phyloP scores from a whole-genome alignment of 2,329 filamentous ascomycete genomes.

The Fusarium veterinarium region DNA sequence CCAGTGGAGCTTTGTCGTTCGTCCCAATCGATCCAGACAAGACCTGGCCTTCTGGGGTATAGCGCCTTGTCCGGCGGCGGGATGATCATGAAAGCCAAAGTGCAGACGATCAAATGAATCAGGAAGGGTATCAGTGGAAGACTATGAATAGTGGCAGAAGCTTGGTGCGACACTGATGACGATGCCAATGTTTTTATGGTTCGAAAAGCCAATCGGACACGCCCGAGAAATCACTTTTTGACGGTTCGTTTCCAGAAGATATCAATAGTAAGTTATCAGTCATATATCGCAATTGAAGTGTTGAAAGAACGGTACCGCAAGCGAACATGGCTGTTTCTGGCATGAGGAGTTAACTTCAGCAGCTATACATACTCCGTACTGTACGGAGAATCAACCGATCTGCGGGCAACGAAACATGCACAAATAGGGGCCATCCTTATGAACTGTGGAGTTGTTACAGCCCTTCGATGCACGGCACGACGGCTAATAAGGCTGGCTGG shows the following conservation, averaged over 20 bases:
- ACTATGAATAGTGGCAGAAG: not conserved
- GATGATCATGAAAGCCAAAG: constrained; percentile 24
- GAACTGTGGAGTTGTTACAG: constrained; percentile 34
- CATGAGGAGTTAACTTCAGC: not conserved
- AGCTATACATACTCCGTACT: not conserved
- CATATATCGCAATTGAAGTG: not conserved
- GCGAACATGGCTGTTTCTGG: not conserved
- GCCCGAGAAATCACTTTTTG: constrained; percentile 8
- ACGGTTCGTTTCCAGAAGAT: not conserved
- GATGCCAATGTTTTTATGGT: not conserved
- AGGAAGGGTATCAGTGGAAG: not conserved
- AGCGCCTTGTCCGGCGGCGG: constrained; percentile 32
- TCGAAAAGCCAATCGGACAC: not conserved
- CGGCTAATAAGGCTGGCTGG: constrained; percentile 29
- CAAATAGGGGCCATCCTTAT: constrained; percentile 26
- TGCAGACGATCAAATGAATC: constrained; percentile 8
- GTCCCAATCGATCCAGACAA: constrained; percentile 30
- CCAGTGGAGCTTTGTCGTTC: constrained; percentile 31
- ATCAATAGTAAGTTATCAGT: not conserved
- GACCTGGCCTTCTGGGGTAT: constrained; percentile 37
- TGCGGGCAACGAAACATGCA: not conserved
- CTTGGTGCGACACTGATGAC: not conserved
- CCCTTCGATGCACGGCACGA: constrained; percentile 19
- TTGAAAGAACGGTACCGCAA: not conserved
- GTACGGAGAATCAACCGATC: constrained; percentile 27